Conservation (phyloP, 148 eudicot genomes). For the Oxyria digyna region DNA sequence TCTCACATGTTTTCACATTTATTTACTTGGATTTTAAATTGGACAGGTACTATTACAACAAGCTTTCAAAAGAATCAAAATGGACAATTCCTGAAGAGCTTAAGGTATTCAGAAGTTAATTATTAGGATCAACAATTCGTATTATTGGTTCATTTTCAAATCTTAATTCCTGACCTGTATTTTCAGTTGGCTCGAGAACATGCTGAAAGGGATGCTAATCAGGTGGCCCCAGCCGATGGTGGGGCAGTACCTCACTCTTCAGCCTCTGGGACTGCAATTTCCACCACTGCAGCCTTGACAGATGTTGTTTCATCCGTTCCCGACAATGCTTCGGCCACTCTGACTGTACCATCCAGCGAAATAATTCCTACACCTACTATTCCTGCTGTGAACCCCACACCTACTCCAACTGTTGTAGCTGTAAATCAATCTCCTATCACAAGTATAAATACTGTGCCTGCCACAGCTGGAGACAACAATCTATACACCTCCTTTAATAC, state of each 20-base stretch:
- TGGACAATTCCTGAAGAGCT: constrained; percentile 95
- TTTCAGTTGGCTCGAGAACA: constrained; percentile 83
- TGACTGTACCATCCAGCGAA: constrained; percentile 43
- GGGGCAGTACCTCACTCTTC: constrained; percentile 19
- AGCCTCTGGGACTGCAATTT: constrained; percentile 19
- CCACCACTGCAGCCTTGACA: constrained; percentile 36
- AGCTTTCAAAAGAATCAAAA: constrained; percentile 83
- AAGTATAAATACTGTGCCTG: constrained; percentile 24
- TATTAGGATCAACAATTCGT: not conserved
- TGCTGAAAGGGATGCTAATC: constrained; percentile 50
- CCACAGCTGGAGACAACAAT: constrained; percentile 29
- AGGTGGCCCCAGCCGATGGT: constrained; percentile 24
- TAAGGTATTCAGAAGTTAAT: constrained; percentile 38
- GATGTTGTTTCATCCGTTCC: constrained; percentile 25
- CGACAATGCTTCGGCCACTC: constrained; percentile 19
- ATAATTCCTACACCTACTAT: constrained; percentile 28
- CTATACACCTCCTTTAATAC: constrained; percentile 17
- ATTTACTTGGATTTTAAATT: not conserved
- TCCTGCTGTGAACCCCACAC: constrained; percentile 16
- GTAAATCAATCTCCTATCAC: constrained; percentile 26
- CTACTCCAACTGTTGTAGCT: constrained; percentile 17
- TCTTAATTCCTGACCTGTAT: not conserved
- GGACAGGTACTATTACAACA: constrained; percentile 84
- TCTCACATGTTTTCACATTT: not conserved
- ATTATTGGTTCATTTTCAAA: not conserved